A percentile compares a stretch with the other conserved stretches of the same genome.
phyloP scores from a whole-genome alignment of 352 stramenopile genomes.

The Nothophytophthora sp. region DNA sequence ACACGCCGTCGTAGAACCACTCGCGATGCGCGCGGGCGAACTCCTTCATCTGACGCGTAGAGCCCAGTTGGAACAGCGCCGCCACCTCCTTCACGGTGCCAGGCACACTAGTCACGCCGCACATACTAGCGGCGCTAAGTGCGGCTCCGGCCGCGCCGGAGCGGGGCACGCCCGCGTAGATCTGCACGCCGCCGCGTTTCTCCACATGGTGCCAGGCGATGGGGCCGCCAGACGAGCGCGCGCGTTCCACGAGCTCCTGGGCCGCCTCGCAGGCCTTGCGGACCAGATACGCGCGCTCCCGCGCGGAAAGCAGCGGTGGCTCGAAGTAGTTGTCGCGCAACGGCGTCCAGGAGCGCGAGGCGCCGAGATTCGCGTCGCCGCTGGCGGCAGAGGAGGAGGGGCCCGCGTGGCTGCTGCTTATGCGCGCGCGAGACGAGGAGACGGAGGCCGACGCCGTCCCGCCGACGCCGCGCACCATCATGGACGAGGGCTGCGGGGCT shows the following conservation, averaged over 20 bases:
- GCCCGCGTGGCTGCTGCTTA: not conserved
- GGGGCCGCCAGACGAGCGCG: slow-evolving; percentile 54
- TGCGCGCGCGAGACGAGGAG: slow-evolving; percentile 26
- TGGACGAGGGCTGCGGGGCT: no score
- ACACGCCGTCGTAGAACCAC: slow-evolving; percentile 72
- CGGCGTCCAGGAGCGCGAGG: slow-evolving; percentile 53
- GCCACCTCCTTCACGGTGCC: slow-evolving; percentile 74
- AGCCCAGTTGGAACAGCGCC: slow-evolving; percentile 65
- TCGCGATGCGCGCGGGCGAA: slow-evolving; percentile 54
- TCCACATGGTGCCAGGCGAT: slow-evolving; percentile 80
- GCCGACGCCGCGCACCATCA: not conserved
- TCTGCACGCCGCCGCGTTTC: slow-evolving; percentile 73
- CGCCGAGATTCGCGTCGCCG: slow-evolving; percentile 1
- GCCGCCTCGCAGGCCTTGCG: slow-evolving; percentile 82
- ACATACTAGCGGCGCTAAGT: slow-evolving; percentile 57
- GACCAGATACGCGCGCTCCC: slow-evolving; percentile 75
- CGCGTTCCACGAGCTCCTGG: slow-evolving; percentile 77
- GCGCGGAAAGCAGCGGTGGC: slow-evolving; percentile 59
- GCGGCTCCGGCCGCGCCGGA: slow-evolving; percentile 15
- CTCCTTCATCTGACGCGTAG: slow-evolving; percentile 71
- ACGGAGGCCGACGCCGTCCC: not conserved
- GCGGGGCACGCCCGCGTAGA: slow-evolving; percentile 67
- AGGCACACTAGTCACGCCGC: slow-evolving; percentile 75
- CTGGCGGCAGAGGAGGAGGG: slow-evolving; percentile 1
- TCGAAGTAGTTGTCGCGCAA: slow-evolving; percentile 80